Evolutionary conservation across 1,284 basidiomycete species (phyloP), one percentile per base, ranked within the genome.

Genomic region (Chondrostereum purpureum): DNA sequence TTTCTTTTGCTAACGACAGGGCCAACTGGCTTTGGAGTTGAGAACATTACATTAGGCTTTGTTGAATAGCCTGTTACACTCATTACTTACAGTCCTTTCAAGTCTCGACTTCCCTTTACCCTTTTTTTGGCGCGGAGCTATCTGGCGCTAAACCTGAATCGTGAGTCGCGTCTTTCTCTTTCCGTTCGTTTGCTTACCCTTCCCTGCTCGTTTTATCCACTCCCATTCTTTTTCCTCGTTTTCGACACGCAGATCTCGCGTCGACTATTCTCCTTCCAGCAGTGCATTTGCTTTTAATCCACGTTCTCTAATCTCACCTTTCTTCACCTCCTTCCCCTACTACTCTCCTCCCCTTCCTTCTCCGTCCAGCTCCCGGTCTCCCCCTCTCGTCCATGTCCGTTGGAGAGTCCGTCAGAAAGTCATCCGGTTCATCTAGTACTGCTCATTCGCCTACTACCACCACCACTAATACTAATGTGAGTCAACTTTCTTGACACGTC

Each of bases 381-480:
- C n/a, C n/a, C 52, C 55, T 34, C 49, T 51, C 54, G 49, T 53
- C 52, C 50, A 83, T 83, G 80, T 74, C 75, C 63, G 72, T 31
- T 8, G 27, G 70, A 48, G 65, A 69, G 49, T 68, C 74, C 38
- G 72, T 78, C 23, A 75, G 79, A 58, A 83, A 83, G 58, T 78
- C 79, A 39, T 83, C 83, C 40, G 75, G 73, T 46, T 80, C 82
- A 20, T 80, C 83, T n/a, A 31, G 27, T 31, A 31, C 27, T 31
- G 27, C 27, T 8, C 27, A 31, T 31, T 31, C 27, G n/a, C 27
- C 27, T 8, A 31, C 27, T n/a, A 63, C 64, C 41, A 78, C 80
- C 19, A 63, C 64, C 41, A 78, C 80, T 20, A 75, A 80, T 5
- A 68, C 64, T 55, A 71, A 74, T 58, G 82, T 84, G 61, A 52